Conservation (phyloP, 345 rosid species). For the Balakata baccata region DNA sequence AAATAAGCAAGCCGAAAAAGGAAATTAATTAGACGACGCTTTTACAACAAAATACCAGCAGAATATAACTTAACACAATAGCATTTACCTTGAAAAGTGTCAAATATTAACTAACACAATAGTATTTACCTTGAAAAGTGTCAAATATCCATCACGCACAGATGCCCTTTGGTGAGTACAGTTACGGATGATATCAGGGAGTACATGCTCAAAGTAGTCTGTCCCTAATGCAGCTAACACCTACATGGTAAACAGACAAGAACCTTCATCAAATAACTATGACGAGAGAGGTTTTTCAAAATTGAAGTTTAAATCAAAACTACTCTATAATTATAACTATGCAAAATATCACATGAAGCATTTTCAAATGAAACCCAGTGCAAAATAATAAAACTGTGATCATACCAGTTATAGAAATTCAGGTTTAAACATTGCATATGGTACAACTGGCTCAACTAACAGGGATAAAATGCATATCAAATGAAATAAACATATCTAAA, state of each 20-base stretch:
- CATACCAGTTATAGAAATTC: background rate
- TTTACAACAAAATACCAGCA: background rate
- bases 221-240: slow-evolving; percentile 94
- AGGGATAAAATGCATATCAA: background rate
- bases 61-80: background rate
- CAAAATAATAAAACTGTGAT: background rate
- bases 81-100: slow-evolving; percentile 84
- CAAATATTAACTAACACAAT: slow-evolving; percentile 40
- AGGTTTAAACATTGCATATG: background rate
- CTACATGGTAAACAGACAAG: slow-evolving; percentile 36
- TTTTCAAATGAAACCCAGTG: background rate
- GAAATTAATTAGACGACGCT: background rate
- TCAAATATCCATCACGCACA: slow-evolving; percentile 96
- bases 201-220: slow-evolving; percentile 70
- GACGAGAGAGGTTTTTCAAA: background rate
- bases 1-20: slow-evolving; percentile 17
- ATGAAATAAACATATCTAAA: background rate
- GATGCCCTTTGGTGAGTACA: slow-evolving; percentile 93
- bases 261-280: background rate
- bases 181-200: slow-evolving; percentile 84
- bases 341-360: background rate
- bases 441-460: background rate
- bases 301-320: background rate
- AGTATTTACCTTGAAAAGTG: slow-evolving; percentile 78
- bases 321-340: background rate